Base-by-base conservation (phyloP, 345 rosid genomes). In the Boechera stricta region DNA sequence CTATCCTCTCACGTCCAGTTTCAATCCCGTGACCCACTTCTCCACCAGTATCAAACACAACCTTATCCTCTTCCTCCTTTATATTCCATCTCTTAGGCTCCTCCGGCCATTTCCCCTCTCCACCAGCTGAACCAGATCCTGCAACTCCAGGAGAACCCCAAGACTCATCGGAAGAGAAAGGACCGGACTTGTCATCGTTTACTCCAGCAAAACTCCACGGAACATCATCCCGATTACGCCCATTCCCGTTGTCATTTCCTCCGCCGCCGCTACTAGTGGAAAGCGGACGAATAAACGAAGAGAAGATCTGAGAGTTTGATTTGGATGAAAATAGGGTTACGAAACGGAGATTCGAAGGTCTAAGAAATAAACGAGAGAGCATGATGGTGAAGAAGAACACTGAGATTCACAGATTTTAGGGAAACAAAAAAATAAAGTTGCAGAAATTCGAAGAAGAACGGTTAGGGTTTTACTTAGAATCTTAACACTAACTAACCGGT, bases 291-390 rank as follows among this genome's bases (percentile, higher is more conserved):
- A 72, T 60, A 39, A 85, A 47, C 41, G 86, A 78, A 28, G 81
- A 60, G 26, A 83, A 72, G 67, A 65, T 71, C 33, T 77, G 79
- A 29, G 58, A 16, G 5, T 38, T 62, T 28, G 81, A 64, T 64
- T 83, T 87, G 0, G 87, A 79, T 36, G 84, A 75, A 55, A 78
- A 65, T 44, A 70, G 64, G 18, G 85, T 73, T 10, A 87, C 71
- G 31, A 82, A 49, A 68, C 91, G 91, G 61, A 93, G 75, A 69
- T 82, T 85, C 48, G 91, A 90, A 52, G 90, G 68, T 79, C 72
- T 91, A 28, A 84, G 83, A 45, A 90, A 74, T 18, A 91, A 79
- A 68, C 98, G 96, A 80, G 87, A 76, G 67, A 90, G 86, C 98
- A 90, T 90, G 58, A 77, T 86, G 82, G 5, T 41, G 52, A 69